These are phyloP conservation scores for Mycena floridula DNA, from an alignment of 768 basidiomycete species.

Conservation along the genomic window DNA sequence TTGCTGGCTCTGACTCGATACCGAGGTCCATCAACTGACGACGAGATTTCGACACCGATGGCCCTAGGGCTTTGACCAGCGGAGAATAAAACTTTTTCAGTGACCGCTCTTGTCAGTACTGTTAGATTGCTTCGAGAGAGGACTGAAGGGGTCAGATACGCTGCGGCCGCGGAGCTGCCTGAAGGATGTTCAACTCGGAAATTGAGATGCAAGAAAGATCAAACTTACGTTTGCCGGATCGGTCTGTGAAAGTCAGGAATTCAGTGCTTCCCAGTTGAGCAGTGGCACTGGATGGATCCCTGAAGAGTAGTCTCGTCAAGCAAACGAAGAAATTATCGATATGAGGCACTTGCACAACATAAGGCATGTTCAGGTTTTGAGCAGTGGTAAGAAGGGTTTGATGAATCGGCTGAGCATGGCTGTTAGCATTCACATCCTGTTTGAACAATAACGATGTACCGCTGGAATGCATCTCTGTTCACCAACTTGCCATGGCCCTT, in stretches of 20 bases:
- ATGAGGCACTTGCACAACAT: too few relatives aligned
- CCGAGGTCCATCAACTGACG: conserved; percentile 5
- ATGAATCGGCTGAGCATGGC: neutral
- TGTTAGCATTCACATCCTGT: too few relatives aligned
- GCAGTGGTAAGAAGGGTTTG: too few relatives aligned
- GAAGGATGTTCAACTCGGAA: conserved; percentile 6
- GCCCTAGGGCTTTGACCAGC: conserved; percentile 5
- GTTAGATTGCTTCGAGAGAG: conserved; percentile 14
- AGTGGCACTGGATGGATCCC: neutral
- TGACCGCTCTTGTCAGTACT: conserved; percentile 10
- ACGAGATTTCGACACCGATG: conserved; percentile 4
- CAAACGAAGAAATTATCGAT: too few relatives aligned
- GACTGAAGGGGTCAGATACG: conserved; percentile 15
- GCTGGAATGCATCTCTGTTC: neutral
- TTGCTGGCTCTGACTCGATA: conserved; percentile 34
- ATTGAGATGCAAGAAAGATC: conserved; percentile 1
- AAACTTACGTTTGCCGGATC: conserved; percentile 10
- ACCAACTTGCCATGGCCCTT: neutral
- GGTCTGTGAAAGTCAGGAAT: conserved; percentile 4
- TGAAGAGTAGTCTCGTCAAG: too few relatives aligned
- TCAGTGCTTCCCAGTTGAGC: neutral
- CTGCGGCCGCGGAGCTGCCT: conserved; percentile 16
- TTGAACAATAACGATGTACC: too few relatives aligned
- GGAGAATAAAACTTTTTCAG: conserved; percentile 6
- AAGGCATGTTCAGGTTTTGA: too few relatives aligned